Conservation (phyloP, 352 stramenopile species). For the Globisporangium echinulatum region DNA sequence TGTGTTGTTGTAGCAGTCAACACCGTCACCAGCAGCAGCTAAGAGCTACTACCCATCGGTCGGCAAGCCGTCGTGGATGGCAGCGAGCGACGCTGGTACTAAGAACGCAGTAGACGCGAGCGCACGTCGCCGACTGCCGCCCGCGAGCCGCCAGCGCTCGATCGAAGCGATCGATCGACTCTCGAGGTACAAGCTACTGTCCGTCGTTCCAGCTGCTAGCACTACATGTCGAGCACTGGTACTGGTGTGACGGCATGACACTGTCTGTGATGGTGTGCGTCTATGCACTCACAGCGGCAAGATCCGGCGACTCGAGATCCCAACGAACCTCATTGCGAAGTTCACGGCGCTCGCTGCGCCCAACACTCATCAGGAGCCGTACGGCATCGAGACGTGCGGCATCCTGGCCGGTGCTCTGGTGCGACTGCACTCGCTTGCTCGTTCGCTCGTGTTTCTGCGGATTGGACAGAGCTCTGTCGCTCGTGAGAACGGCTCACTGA, state of each 20-base stretch:
- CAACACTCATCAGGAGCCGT: slow-evolving; percentile 64
- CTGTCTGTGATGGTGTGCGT: neutral
- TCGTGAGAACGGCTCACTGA: too few species aligned
- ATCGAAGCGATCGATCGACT: slow-evolving; percentile 52
- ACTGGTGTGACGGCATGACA: too few species aligned
- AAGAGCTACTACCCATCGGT: slow-evolving; percentile 40
- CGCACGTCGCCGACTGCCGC: slow-evolving; percentile 14
- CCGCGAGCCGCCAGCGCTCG: slow-evolving; percentile 38
- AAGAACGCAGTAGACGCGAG: slow-evolving; percentile 1
- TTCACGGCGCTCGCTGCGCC: slow-evolving; percentile 76
- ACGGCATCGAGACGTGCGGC: slow-evolving; percentile 89
- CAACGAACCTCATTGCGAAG: slow-evolving; percentile 56
- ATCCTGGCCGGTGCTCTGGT: slow-evolving; percentile 82
- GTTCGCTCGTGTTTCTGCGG: too few species aligned
- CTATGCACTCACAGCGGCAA: slow-evolving; percentile 28
- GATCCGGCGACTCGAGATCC: slow-evolving; percentile 64
- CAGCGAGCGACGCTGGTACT: slow-evolving; percentile 2
- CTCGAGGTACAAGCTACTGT: slow-evolving; percentile 29
- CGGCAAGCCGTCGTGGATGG: slow-evolving; percentile 62
- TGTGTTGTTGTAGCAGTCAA: too few species aligned
- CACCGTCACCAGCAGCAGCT: too few species aligned
- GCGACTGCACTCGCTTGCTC: neutral
- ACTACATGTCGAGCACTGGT: too few species aligned
- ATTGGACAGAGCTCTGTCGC: too few species aligned
- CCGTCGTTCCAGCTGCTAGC: too few species aligned